phyloP scores from a whole-genome alignment of 306 rosid genomes.

The Prunus padus region DNA sequence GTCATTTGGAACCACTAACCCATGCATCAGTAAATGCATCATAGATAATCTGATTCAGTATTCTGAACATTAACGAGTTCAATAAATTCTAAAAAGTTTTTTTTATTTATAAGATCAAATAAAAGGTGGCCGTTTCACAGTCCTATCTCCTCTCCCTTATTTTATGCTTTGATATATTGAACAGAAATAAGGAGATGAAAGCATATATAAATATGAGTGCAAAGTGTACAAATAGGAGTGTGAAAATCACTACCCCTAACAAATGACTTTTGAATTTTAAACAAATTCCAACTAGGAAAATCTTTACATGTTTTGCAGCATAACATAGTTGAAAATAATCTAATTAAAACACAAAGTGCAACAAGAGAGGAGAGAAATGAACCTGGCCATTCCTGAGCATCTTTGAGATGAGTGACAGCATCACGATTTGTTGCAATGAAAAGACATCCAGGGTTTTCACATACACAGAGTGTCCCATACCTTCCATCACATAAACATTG shows the following conservation, averaged over 20 bases:
- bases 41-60: neutral
- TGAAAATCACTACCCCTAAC: neutral
- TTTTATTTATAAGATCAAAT: neutral
- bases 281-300: neutral
- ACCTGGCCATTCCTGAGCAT: conserved; percentile 99
- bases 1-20: neutral
- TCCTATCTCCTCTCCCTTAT: neutral
- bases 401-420: conserved; percentile 98
- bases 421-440: conserved; percentile 96
- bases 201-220: neutral
- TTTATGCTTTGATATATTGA: neutral
- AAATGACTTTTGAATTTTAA: neutral
- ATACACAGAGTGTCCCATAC: conserved; percentile 91
- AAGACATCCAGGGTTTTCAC: conserved; percentile 96
- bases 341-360: neutral
- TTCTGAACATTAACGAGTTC: neutral
- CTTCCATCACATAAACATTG: conserved; percentile 39
- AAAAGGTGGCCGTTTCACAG: neutral
- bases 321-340: neutral
- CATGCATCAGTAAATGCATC: neutral
- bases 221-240: neutral
- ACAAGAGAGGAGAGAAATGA: conserved; percentile 24
- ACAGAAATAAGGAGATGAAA: neutral
- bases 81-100: neutral
- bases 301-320: neutral